These are phyloP conservation scores for Lyophyllum decastes DNA, from an alignment of 768 basidiomycete genomes.

Conservation along the genomic window DNA sequence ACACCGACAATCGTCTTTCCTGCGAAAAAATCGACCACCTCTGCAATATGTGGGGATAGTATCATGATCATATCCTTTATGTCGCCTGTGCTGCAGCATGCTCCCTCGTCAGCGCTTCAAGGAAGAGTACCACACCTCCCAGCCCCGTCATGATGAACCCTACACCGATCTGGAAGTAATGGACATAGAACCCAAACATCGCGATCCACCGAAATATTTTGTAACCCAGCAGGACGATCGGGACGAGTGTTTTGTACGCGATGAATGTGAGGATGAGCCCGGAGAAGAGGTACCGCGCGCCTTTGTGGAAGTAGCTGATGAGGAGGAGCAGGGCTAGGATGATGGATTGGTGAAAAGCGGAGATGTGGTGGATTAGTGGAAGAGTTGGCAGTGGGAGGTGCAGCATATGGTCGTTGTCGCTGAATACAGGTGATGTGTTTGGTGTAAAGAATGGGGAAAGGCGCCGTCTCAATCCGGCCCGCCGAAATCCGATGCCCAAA, in stretches of 20 bases:
- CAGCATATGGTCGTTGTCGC: too few relatives aligned
- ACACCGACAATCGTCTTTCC: too few relatives aligned
- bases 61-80: too few relatives aligned
- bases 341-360: slow-evolving; percentile 23
- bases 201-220: slow-evolving; percentile 14
- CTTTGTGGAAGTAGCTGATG: slow-evolving; percentile 29
- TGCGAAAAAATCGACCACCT: too few relatives aligned
- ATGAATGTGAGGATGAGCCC: slow-evolving; percentile 25
- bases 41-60: too few relatives aligned
- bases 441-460: too few relatives aligned
- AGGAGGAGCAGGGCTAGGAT: slow-evolving; percentile 28
- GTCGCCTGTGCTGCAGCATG: too few relatives aligned
- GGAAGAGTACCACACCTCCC: slow-evolving; percentile 2
- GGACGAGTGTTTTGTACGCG: slow-evolving; percentile 24
- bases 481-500: too few relatives aligned
- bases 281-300: slow-evolving; percentile 22
- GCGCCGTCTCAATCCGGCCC: too few relatives aligned
- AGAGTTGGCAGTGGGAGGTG: too few relatives aligned
- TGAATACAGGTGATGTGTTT: too few relatives aligned
- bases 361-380: too few relatives aligned
- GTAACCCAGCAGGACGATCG: neutral
- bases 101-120: slow-evolving; percentile 14
- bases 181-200: slow-evolving; percentile 15
- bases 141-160: slow-evolving; percentile 22
- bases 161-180: slow-evolving; percentile 14